Evolutionary conservation across 352 stramenopile species (phyloP), one percentile per base, ranked within the genome.

Genomic region (Globisporangium radiosum): DNA sequence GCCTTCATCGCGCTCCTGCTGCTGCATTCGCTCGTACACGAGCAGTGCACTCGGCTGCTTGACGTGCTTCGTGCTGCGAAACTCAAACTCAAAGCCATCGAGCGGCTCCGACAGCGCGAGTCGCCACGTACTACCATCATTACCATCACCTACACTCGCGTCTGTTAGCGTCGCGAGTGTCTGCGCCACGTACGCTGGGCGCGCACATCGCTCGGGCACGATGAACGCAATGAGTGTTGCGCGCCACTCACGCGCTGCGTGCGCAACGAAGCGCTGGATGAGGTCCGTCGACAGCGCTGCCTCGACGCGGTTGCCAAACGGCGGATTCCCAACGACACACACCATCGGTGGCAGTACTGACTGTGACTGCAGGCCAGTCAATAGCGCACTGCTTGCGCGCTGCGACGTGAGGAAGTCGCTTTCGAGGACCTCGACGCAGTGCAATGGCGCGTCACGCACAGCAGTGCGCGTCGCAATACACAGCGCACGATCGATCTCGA

Each of bases 271-370:
- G 47, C 55, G 54, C 37, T 75, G 64, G 38, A 90, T 74, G 15
- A 90, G 71, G 50, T 92, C 83, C 0, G 25, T 65, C 36, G 40
- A 59, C 44, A 33, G n/a, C 0, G 11, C 10, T 11, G 14, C 58
- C 36, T 50, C 54, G 7, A 52, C 40, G 56, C 66, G 76, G 17
- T 69, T 64, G 3, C 80, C 81, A 45, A 89, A 92, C 3, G 83
- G 83, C 5, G 83, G 83, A 62, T 92, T 92, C 2, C 80, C 83
- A 1, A 92, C 36, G 4, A 69, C 75, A 90, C 62, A 7, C 62
- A 47, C 19, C 61, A 43, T 19, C 15, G 5, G 0, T 6, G 7
- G 39, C 15, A 10, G 10, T n/a, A 51, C 25, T 33, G 25, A 33
- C 25, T 33, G 25, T 33, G 25, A 33, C 25, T 33, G 25, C 25